These are phyloP conservation scores for Suillus variegatus DNA, from an alignment of 768 basidiomycete genomes.

Conservation along the genomic window DNA sequence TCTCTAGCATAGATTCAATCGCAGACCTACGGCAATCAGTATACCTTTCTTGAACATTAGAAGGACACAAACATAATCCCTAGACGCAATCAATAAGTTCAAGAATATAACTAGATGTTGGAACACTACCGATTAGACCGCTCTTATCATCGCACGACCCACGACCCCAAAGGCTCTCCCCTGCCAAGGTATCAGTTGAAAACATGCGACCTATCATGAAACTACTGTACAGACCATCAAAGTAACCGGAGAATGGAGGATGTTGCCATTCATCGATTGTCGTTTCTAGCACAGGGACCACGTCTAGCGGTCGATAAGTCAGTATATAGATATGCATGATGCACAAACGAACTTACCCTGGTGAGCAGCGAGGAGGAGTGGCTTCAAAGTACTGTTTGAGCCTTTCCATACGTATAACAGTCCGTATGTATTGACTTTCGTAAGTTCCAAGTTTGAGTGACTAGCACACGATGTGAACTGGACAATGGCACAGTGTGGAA, in stretches of 20 bases:
- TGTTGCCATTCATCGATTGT: slow-evolving; percentile 55
- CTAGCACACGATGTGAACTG: slow-evolving; percentile 35
- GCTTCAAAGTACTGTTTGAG: slow-evolving; percentile 53
- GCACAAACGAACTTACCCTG: slow-evolving; percentile 42
- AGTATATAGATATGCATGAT: not conserved
- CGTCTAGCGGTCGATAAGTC: slow-evolving; percentile 39
- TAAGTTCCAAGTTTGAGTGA: slow-evolving; percentile 38
- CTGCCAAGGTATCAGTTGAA: slow-evolving; percentile 18
- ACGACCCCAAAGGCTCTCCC: slow-evolving; percentile 69
- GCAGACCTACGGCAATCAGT: slow-evolving; percentile 33
- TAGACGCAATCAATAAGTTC: not conserved
- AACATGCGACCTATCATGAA: not conserved
- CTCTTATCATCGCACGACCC: slow-evolving; percentile 76
- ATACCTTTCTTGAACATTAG: not conserved
- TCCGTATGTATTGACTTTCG: slow-evolving; percentile 73
- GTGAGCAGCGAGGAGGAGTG: slow-evolving; percentile 67
- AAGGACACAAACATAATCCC: slow-evolving; percentile 1
- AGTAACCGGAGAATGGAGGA: slow-evolving; percentile 60
- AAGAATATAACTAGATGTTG: not conserved
- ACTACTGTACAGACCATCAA: slow-evolving; percentile 41
- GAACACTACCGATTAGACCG: slow-evolving; percentile 41
- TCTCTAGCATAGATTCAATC: slow-evolving; percentile 45
- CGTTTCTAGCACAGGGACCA: slow-evolving; percentile 57
- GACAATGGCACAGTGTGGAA: slow-evolving; percentile 36
- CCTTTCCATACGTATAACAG: slow-evolving; percentile 77